These are phyloP conservation scores for Plasmopara halstedii DNA, from an alignment of 352 stramenopile genomes.

Conservation along the genomic window DNA sequence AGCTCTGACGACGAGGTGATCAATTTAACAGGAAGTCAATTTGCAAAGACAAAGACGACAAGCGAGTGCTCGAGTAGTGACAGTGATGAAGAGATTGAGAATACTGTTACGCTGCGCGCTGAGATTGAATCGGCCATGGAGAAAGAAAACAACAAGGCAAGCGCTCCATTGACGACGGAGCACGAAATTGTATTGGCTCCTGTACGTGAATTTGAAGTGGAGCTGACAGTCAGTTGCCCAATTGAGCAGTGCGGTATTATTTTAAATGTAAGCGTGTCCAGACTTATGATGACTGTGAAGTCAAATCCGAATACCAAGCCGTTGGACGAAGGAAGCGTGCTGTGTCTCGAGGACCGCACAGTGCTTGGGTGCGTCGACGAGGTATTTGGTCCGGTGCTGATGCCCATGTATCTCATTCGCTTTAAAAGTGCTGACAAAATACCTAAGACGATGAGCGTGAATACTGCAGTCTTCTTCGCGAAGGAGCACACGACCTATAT, in stretches of 20 bases:
- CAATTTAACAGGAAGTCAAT: conserved; percentile 8
- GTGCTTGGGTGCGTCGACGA: conserved; percentile 80
- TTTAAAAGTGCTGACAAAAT: conserved; percentile 70
- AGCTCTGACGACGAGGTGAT: conserved; percentile 19
- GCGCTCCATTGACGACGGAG: conserved; percentile 40
- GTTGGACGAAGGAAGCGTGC: conserved; percentile 72
- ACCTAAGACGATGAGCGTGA: conserved; percentile 30
- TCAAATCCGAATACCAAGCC: conserved; percentile 46
- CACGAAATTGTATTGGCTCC: conserved; percentile 49
- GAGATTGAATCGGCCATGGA: conserved; percentile 77
- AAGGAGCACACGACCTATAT: conserved; percentile 82
- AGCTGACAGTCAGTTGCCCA: conserved; percentile 62
- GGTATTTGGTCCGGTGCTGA: conserved; percentile 75
- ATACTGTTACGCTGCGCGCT: conserved; percentile 38
- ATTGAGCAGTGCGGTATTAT: conserved; percentile 62
- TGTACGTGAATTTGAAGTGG: conserved; percentile 59
- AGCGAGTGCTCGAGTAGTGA: conserved; percentile 17
- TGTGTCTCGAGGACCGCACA: conserved; percentile 70
- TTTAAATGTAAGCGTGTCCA: conserved; percentile 50
- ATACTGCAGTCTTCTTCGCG: conserved; percentile 52
- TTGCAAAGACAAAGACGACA: not conserved
- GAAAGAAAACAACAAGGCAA: conserved; percentile 48
- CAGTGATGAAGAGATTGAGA: conserved; percentile 28
- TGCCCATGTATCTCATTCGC: conserved; percentile 84
- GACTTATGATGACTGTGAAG: conserved; percentile 78